Evolutionary conservation across 2,329 filamentous ascomycete genomes (phyloP), one percentile per base, ranked within the genome.

Genomic region (Sporothrix luriei): DNA sequence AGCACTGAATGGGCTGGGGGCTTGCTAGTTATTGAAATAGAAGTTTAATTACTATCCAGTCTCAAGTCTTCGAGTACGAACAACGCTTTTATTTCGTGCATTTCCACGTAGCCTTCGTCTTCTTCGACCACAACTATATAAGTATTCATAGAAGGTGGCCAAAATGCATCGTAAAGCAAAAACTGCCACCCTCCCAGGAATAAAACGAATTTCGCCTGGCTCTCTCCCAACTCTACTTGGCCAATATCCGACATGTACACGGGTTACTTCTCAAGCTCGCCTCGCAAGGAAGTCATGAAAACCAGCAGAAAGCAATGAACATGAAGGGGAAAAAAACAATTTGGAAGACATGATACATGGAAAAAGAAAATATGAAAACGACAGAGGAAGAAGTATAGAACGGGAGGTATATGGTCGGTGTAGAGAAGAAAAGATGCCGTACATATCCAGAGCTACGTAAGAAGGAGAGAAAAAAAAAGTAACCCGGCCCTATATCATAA

Each of bases 341-440:
- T 33, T 33, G 33, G 33, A 49, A n/a, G 3, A 16, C 24, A 21
- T 24, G 43, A 10, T 29, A 49, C 26, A 33, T 7, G 9, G 40
- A 64, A 49, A 29, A 33, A 64, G 13, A 33, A 29, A 49, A 49
- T 24, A 33, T 49, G 26, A 33, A 33, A 64, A 64, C 43, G 40
- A 64, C 40, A 64, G 61, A 49, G 4, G 9, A 33, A 46, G 57
- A 62, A 61, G n/a, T 43, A 14, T n/a, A 26, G 21, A 62, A 62
- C 21, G 40, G 48, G 48, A 52, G 29, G 48, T 38, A 40, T 43
- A 67, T 52, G 24, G 33, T 29, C 33, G 51, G 48, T 33, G 57
- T 19, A 68, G 21, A 9, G 43, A 64, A n/a, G 16, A 9, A 29
- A 49, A 21, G 43, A n/a, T 29, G 61, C 19, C 55, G 33, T 59